These are phyloP conservation scores for Kuraishia hungarica DNA, from an alignment of 805 yeast species.

Conservation along the genomic window DNA sequence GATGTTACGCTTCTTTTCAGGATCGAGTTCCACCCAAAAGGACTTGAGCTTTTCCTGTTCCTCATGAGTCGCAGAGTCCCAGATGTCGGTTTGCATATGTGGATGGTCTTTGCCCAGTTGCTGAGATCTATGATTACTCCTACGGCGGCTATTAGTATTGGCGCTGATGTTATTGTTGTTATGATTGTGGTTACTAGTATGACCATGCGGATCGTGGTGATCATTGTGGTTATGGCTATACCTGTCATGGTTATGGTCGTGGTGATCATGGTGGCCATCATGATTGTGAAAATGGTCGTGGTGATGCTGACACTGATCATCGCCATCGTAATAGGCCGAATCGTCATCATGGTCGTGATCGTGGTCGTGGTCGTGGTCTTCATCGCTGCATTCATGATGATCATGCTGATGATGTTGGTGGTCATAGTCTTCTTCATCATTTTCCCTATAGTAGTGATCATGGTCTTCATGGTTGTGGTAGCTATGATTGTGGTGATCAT, in stretches of 20 bases:
- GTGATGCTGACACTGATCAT: background rate
- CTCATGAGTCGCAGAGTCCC: no score
- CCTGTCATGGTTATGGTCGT: slow-evolving; percentile 10
- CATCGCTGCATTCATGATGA: slow-evolving; percentile 2
- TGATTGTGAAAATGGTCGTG: background rate
- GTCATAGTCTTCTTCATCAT: slow-evolving; percentile 11
- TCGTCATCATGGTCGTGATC: slow-evolving; percentile 4
- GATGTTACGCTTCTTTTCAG: slow-evolving; percentile 52
- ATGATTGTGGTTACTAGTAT: no score
- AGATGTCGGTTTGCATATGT: slow-evolving; percentile 36
- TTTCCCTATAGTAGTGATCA: slow-evolving; percentile 5
- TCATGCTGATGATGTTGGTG: slow-evolving; percentile 13
- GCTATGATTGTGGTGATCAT: slow-evolving; percentile 10
- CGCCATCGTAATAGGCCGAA: slow-evolving; percentile 3
- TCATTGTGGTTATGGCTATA: slow-evolving; percentile 3
- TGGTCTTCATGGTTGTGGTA: slow-evolving; percentile 8
- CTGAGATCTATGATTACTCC: slow-evolving; percentile 5
- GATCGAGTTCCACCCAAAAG: slow-evolving; percentile 60
- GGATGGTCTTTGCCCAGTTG: slow-evolving; percentile 33
- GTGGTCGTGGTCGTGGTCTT: background rate
- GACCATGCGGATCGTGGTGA: slow-evolving; percentile 1
- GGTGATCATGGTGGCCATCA: no score
- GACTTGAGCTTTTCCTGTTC: slow-evolving; percentile 32
- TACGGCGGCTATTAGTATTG: background rate
- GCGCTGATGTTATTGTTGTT: no score